Base-by-base conservation (phyloP, 495 filamentous ascomycete genomes). In the Lasiosphaeria miniovina region DNA sequence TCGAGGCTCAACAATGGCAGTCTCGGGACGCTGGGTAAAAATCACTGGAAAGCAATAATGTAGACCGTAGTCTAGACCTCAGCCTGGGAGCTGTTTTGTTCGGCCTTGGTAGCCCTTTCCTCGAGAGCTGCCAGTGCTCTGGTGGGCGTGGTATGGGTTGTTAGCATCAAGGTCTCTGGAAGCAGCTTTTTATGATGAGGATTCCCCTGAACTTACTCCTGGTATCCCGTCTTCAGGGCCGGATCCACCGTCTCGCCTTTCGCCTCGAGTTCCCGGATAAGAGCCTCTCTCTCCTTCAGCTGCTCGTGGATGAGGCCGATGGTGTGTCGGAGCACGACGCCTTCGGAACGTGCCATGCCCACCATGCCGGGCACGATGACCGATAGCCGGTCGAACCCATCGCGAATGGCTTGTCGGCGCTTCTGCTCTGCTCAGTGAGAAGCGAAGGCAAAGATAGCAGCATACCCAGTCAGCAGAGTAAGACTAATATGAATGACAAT, bases 351-450 rank as follows among this genome's bases (percentile, higher is more conserved):
- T 0, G 88, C 91, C 68, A 91, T 88, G 6, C 92, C 92, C 67
- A 89, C 85, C 14, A 93, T 72, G 0, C 90, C 92, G 0, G 93
- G 93, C 15, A 96, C 90, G 45, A 93, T 79, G 49, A 86, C 82
- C n/a, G 89, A 88, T 3, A 97, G 79, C 17, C 84, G 80, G 72
- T 96, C 92, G 63, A 94, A 96, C n/a, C 88, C 90, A 36, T 89
- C 84, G 35, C 93, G 84, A 60, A 97, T 96, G 4, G 88, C 88
- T 63, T 89, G 83, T 36, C 93, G 87, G 11, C 93, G 88, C 73
- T 96, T 96, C 70, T 95, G 88, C 71, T 97, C 93, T 84, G 52
- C 2, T 50, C 31, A 52, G 35, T 45, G 6, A 15, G 34, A 34
- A 51, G 40, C 4, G 35, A 32, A 10, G 12, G 54, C 24, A 24